Base-by-base conservation (phyloP, 805 yeast species). In the Candida broadrunensis region DNA sequence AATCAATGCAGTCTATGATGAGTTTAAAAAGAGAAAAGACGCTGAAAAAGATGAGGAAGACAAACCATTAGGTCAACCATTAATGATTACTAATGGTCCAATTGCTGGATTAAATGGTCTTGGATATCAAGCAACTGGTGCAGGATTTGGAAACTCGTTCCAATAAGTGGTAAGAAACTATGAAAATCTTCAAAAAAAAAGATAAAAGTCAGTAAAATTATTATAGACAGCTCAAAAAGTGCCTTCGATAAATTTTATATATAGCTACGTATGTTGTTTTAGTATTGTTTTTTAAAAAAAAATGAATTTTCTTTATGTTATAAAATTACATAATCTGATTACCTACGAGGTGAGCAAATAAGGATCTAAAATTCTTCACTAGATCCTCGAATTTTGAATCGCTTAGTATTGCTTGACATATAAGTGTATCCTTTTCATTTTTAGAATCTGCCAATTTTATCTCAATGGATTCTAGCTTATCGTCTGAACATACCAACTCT, bases 61-160 rank as follows among this genome's bases (percentile, higher is more conserved):
- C 6, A 66, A 64, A 25, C 68, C 80, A 27, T 48, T 61, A 25
- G 83, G 83, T 8, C 85, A 82, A 56, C 84, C 89, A 44, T 75
- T 90, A 60, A 72, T 90, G 80, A 76, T 91, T 55, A 88, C 95
- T 35, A 87, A 84, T 57, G 93, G 95, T 39, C 53, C 63, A 41
- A 36, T 61, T 31, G 59, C 57, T 16, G n/a, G n/a, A n/a, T 51
- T 55, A 34, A 66, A 71, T 37, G 75, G 77, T 30, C 57, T 83
- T 54, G 85, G 85, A 30, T 76, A 73, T 63, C 87, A 83, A 61
- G 73, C 83, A 42, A 83, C 88, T 26, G 89, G 89, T 40, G 72
- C 79, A 56, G 86, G 85, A 9, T 39, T 39, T 15, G 32, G 32
- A 14, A 29, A 29, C 32, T 29, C 32, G 7, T 29, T 29, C 18